Percentiles rank a stretch among this genome's conserved stretches.
These are phyloP conservation scores for Ceratobasidium sp. DNA, from an alignment of 1,284 basidiomycete species.

Conservation along the genomic window DNA sequence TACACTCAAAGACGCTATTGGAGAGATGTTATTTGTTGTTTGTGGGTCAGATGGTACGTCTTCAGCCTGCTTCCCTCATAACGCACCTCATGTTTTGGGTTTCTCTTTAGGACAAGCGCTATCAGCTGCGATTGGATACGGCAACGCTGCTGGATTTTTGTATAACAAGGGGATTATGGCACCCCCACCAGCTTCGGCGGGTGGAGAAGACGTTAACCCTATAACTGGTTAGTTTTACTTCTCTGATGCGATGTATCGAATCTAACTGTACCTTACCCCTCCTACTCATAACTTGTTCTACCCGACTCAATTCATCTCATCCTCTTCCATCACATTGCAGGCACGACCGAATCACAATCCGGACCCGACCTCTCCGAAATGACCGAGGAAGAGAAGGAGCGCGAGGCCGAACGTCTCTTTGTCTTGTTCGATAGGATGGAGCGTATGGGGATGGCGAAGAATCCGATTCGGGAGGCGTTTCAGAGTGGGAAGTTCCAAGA, in stretches of 20 bases:
- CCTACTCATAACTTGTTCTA: too few relatives aligned
- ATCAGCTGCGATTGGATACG: conserved; percentile 85
- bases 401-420: conserved; percentile 90
- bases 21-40: conserved; percentile 87
- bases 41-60: conserved; percentile 83
- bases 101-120: conserved; percentile 75
- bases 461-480: conserved; percentile 79
- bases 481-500: conserved; percentile 65
- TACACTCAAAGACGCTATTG: conserved; percentile 78
- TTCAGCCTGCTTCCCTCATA: too few relatives aligned
- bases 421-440: conserved; percentile 90
- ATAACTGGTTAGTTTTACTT: conserved; percentile 74
- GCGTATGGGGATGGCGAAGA: conserved; percentile 75
- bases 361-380: conserved; percentile 64
- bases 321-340: conserved; percentile 52
- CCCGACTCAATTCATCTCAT: conserved; percentile 45
- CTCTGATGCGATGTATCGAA: too few relatives aligned
- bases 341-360: conserved; percentile 38
- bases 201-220: conserved; percentile 65
- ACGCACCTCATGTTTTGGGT: background rate
- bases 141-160: conserved; percentile 91
- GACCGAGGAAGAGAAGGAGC: conserved; percentile 93
- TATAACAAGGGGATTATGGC: conserved; percentile 88
- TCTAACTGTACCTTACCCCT: too few relatives aligned
- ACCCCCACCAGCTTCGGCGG: conserved; percentile 59